phyloP scores from a whole-genome alignment of 345 rosid genomes.

The Syzygium oleosum region DNA sequence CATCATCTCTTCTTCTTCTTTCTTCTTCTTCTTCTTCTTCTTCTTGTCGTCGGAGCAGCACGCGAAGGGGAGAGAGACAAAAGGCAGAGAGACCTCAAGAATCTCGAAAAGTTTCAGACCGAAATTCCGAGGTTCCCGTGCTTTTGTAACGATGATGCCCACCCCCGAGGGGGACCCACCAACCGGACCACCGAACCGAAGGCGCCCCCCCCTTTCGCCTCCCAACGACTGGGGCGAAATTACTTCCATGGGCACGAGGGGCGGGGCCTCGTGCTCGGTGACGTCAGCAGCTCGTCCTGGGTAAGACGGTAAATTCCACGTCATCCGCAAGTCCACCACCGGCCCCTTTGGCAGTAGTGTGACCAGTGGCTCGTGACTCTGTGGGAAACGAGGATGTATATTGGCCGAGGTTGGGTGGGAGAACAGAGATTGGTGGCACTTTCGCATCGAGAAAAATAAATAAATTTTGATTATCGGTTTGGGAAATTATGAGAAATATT shows the following conservation, averaged over 20 bases:
- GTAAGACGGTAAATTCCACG: neutral
- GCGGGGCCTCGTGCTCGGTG: neutral
- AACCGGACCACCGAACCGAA: neutral
- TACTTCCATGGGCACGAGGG: neutral
- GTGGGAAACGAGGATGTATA: neutral
- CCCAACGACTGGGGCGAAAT: neutral
- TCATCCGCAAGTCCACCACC: neutral
- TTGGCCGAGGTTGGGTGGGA: neutral
- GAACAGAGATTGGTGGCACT: neutral
- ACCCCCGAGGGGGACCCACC: neutral
- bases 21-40: neutral
- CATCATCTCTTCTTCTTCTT: slow-evolving; percentile 15
- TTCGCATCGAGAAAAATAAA: neutral
- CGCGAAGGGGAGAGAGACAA: neutral
- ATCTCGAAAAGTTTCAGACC: neutral
- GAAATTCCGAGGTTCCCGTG: neutral
- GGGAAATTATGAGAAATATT: neutral
- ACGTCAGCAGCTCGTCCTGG: neutral
- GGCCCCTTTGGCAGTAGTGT: neutral
- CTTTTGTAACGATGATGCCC: neutral
- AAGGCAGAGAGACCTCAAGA: neutral
- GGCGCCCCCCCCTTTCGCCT: neutral
- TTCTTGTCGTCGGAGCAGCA: neutral
- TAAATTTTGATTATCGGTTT: neutral
- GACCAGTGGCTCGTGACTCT: neutral